phyloP scores from a whole-genome alignment of 2,329 filamentous ascomycete species.

The Cyanodermella asteris region DNA sequence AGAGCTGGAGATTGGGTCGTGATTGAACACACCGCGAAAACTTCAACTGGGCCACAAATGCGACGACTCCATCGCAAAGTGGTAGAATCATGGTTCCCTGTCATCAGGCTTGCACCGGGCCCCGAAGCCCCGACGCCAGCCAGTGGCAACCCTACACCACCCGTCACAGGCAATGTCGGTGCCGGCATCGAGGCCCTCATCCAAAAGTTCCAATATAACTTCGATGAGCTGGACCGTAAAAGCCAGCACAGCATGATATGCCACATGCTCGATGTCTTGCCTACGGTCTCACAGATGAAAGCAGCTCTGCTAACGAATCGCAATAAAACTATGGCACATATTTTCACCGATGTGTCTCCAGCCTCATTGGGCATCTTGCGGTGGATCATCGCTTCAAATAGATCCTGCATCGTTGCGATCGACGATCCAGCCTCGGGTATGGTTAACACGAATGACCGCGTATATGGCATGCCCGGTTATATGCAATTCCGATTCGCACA shows the following conservation, averaged over 20 bases:
- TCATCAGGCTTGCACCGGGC: too few species aligned
- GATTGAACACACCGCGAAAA: too few species aligned
- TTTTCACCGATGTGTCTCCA: conserved; percentile 40
- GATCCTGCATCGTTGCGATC: conserved; percentile 66
- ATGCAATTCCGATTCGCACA: conserved; percentile 75
- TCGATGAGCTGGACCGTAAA: conserved; percentile 15
- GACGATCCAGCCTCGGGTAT: conserved; percentile 18
- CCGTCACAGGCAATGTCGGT: too few species aligned
- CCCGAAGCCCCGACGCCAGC: too few species aligned
- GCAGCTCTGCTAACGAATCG: conserved; percentile 21
- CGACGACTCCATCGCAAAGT: too few species aligned
- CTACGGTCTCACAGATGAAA: conserved; percentile 18
- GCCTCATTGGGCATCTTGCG: conserved; percentile 47
- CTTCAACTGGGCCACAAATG: too few species aligned
- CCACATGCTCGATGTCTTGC: conserved; percentile 18
- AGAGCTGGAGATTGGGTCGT: too few species aligned
- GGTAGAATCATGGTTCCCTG: too few species aligned
- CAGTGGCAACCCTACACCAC: background rate
- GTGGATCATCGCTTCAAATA: conserved; percentile 80
- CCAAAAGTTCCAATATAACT: conserved; percentile 18
- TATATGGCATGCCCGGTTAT: conserved; percentile 43
- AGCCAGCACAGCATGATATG: conserved; percentile 14
- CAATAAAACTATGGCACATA: conserved; percentile 15
- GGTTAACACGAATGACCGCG: conserved; percentile 21
- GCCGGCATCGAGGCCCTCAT: conserved; percentile 11